These are phyloP conservation scores for Amaranthus tricolor DNA, from an alignment of 179 eudicot species.

Conservation along the genomic window DNA sequence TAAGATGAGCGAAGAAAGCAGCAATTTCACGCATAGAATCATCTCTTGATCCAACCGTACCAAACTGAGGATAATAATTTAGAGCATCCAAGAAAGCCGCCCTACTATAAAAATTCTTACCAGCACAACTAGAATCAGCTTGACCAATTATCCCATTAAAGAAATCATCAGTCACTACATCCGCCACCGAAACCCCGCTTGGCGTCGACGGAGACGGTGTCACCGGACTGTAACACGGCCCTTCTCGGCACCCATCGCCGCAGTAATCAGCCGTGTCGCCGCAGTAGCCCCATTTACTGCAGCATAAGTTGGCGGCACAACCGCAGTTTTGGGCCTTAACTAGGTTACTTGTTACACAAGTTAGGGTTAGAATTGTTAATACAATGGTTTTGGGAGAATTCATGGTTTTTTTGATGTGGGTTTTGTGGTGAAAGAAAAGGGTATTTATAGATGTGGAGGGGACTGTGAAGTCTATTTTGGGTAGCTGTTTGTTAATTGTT, in stretches of 20 bases:
- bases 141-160: conserved; percentile 30
- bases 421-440: background rate
- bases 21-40: conserved; percentile 36
- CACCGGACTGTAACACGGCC: conserved; percentile 23
- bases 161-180: conserved; percentile 25
- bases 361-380: background rate
- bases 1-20: conserved; percentile 33
- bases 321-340: conserved; percentile 26
- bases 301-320: conserved; percentile 20
- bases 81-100: conserved; percentile 32
- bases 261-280: conserved; percentile 28
- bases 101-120: conserved; percentile 29
- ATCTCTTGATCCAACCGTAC: conserved; percentile 28
- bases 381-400: background rate
- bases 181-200: conserved; percentile 23
- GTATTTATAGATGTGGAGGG: background rate
- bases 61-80: conserved; percentile 25
- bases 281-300: conserved; percentile 33
- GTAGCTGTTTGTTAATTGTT: conserved; percentile 3
- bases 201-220: conserved; percentile 1
- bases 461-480: conserved; percentile 8
- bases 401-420: background rate
- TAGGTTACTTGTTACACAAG: conserved; percentile 2
- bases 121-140: conserved; percentile 36
- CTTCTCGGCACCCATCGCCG: conserved; percentile 32